Evolutionary conservation across 257 asterid genomes (phyloP).

Genomic region (Nicotiana benthamiana): DNA sequence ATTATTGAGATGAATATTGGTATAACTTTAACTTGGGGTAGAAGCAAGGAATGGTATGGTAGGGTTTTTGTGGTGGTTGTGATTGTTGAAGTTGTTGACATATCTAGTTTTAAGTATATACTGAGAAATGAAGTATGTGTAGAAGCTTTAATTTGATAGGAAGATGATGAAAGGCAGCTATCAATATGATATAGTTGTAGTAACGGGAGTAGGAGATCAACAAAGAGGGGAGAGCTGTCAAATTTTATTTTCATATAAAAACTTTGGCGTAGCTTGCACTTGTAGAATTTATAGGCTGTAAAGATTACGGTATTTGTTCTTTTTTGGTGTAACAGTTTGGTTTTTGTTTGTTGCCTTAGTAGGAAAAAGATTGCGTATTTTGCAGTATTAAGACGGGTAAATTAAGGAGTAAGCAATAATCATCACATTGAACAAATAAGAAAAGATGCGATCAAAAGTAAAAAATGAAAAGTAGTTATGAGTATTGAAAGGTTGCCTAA

Average conservation of each 20-base stretch:
- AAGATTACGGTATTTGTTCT: not conserved
- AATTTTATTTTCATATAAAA: not conserved
- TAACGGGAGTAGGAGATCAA: slow-evolving; percentile 23
- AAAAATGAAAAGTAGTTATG: not conserved
- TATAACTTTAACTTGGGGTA: slow-evolving; percentile 17
- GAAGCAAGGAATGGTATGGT: slow-evolving; percentile 25
- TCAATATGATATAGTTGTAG: slow-evolving; percentile 15
- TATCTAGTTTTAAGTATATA: not conserved
- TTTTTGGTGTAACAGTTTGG: not conserved
- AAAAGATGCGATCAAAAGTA: not conserved
- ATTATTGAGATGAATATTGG: not conserved
- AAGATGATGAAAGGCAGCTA: slow-evolving; percentile 44
- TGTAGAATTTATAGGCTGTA: slow-evolving; percentile 19
- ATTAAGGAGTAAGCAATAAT: not conserved
- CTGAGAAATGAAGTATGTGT: not conserved
- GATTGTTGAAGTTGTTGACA: slow-evolving; percentile 19
- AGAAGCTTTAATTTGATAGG: not conserved
- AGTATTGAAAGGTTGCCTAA: not conserved
- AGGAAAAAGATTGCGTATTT: not conserved
- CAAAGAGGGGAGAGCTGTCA: not conserved
- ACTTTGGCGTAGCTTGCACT: slow-evolving; percentile 55
- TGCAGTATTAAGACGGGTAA: not conserved
- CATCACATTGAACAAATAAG: not conserved
- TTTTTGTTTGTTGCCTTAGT: not conserved
- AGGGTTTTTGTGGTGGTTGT: slow-evolving; percentile 9